Percentiles rank a stretch among this genome's conserved stretches.
phyloP scores from a whole-genome alignment of 768 basidiomycete genomes.

The Tylopilus sp. region DNA sequence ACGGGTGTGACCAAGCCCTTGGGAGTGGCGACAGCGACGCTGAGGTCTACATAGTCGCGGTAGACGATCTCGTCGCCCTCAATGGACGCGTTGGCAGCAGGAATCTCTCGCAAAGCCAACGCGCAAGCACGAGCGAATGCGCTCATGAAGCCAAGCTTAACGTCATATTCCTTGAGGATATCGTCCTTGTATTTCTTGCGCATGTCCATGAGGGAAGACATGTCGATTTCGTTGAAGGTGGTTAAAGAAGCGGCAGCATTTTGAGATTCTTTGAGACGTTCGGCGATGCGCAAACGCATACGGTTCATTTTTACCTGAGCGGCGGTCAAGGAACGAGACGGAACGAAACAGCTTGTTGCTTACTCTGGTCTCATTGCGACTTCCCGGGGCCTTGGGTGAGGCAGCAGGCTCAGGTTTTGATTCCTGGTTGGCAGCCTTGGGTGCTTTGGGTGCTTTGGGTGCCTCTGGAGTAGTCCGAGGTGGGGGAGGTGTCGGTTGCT shows the following conservation, averaged over 20 bases:
- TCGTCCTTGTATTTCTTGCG: slow-evolving; percentile 92
- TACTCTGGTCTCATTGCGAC: slow-evolving; percentile 83
- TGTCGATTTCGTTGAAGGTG: slow-evolving; percentile 99
- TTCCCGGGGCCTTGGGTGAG: slow-evolving; percentile 41
- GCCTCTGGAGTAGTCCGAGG: slow-evolving; percentile 26
- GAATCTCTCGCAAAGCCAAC: slow-evolving; percentile 87
- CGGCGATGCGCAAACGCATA: slow-evolving; percentile 96
- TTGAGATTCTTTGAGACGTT: slow-evolving; percentile 97
- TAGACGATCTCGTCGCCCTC: slow-evolving; percentile 94
- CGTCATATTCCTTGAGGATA: slow-evolving; percentile 85
- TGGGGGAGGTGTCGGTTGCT: slow-evolving; percentile 45
- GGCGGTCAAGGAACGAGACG: neutral
- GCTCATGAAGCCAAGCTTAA: slow-evolving; percentile 98
- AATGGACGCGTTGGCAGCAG: slow-evolving; percentile 90
- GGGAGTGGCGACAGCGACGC: slow-evolving; percentile 94
- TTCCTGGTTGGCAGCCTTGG: slow-evolving; percentile 29
- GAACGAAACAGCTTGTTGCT: slow-evolving; percentile 17
- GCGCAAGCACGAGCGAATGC: slow-evolving; percentile 88
- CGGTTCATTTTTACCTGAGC: slow-evolving; percentile 94
- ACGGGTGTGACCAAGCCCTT: slow-evolving; percentile 98
- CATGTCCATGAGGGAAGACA: slow-evolving; percentile 93
- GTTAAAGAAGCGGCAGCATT: slow-evolving; percentile 95
- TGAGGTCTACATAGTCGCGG: slow-evolving; percentile 88
- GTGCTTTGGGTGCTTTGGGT: slow-evolving; percentile 34
- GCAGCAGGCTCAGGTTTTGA: slow-evolving; percentile 30